Evolutionary conservation across 352 stramenopile species (phyloP).

Genomic region (Pythium aquatile): DNA sequence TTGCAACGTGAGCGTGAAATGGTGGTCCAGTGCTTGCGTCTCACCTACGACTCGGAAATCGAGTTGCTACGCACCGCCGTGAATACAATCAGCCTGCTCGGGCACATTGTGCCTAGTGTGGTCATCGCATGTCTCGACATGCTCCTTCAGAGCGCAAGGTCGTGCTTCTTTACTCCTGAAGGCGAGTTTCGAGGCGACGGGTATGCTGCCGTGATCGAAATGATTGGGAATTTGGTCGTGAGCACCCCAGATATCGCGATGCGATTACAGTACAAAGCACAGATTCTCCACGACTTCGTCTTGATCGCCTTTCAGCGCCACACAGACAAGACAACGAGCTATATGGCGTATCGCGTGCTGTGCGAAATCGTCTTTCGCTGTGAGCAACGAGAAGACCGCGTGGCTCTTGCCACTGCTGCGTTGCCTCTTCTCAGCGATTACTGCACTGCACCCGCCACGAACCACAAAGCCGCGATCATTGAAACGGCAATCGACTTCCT

Average conservation of each 20-base stretch:
- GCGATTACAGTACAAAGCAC: constrained; percentile 27
- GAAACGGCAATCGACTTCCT: constrained; percentile 79
- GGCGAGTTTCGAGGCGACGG: constrained; percentile 67
- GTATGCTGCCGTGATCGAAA: constrained; percentile 57
- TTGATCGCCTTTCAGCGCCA: constrained; percentile 58
- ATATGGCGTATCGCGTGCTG: constrained; percentile 66
- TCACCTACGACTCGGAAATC: constrained; percentile 64
- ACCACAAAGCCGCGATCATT: constrained; percentile 33
- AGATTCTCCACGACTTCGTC: constrained; percentile 38
- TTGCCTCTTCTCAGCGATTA: constrained; percentile 58
- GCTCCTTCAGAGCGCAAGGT: constrained; percentile 20
- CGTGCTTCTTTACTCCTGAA: constrained; percentile 52
- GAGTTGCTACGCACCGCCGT: constrained; percentile 52
- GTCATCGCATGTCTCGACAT: constrained; percentile 42
- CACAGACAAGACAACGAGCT: constrained; percentile 55
- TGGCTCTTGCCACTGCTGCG: constrained; percentile 41
- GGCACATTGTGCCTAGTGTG: constrained; percentile 43
- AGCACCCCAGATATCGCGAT: constrained; percentile 17
- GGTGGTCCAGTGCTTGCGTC: constrained; percentile 41
- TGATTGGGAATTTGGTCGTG: constrained; percentile 46
- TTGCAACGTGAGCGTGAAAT: constrained; percentile 30
- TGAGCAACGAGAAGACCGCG: constrained; percentile 33
- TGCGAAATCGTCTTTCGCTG: constrained; percentile 61
- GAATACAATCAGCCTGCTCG: constrained; percentile 57
- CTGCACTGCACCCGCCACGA: constrained; percentile 32